Base-by-base conservation (phyloP, 306 rosid species). In the Vigna reflexopilosa region DNA sequence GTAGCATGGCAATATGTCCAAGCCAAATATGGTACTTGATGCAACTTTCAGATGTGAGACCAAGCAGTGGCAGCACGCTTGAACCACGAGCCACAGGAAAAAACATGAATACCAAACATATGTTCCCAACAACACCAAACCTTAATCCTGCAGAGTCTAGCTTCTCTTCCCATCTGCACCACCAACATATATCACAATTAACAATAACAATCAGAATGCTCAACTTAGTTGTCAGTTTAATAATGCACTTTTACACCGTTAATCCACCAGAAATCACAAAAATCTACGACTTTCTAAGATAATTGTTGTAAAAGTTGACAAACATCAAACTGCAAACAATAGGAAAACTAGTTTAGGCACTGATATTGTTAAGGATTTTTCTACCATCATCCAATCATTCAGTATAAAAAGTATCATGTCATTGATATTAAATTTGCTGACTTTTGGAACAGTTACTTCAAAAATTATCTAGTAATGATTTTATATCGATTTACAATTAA, bases 1-100 rank as follows among this genome's bases (percentile, higher is more conserved):
- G 69, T 1, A 76, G 24, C 93, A 93, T 83, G 45, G 52, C 77
- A 1, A 89, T 28, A 79, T 94, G 86, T 38, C 98, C 98, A 42
- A 94, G 72, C 96, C 98, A 94, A 12, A 94, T 90, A 79, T 94
- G 98, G 54, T 89, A 94, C 65, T 91, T 94, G 16, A 94, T 88
- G 87, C 88, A 59, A 4, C 81, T 77, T 79, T 94, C 98, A 0
- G 96, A 90, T 1, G 94, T 89, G 50, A 91, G 96, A 2, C 98
- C 96, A 12, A 94, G 56, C 58, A 94, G 51, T n/a, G 90, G 87
- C 70, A 94, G 77, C 75, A 94, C 51, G 40, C 94, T 76, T 17
- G 97, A 91, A 12, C 93, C 97, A 6, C 98, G 97, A 0, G 97
- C 82, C 78, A 94, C 96, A 0, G 97, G 98, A 19, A 83, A 94